phyloP scores from a whole-genome alignment of 2,329 filamentous ascomycete genomes.

The Geosmithia putterillii region DNA sequence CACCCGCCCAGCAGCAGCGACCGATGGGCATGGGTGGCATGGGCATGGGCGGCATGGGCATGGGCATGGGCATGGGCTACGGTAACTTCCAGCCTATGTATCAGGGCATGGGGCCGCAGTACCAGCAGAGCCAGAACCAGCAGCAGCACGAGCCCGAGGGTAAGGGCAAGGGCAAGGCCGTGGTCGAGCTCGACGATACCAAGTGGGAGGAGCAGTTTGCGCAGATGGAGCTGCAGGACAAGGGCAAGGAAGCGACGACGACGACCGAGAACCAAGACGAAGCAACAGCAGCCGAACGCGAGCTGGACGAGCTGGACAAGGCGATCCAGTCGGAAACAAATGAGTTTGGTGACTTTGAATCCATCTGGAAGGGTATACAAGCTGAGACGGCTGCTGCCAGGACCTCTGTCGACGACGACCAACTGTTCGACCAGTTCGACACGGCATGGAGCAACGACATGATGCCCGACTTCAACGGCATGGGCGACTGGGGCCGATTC shows the following conservation, averaged over 20 bases:
- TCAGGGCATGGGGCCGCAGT: slow-evolving; percentile 10
- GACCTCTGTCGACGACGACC: slow-evolving; percentile 56
- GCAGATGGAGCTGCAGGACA: slow-evolving; percentile 62
- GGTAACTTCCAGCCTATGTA: slow-evolving; percentile 41
- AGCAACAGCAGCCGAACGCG: slow-evolving; percentile 61
- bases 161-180: slow-evolving; percentile 78
- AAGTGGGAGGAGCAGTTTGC: slow-evolving; percentile 97
- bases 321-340: slow-evolving; percentile 56
- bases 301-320: slow-evolving; percentile 77
- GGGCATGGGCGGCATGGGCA: slow-evolving; percentile 30
- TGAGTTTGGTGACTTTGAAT: slow-evolving; percentile 80
- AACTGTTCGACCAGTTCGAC: slow-evolving; percentile 57
- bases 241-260: slow-evolving; percentile 33
- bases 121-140: slow-evolving; percentile 22
- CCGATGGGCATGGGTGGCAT: slow-evolving; percentile 40
- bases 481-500: slow-evolving; percentile 53
- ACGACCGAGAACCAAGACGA: slow-evolving; percentile 50
- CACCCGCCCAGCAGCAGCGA: slow-evolving; percentile 38
- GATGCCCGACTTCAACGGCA: slow-evolving; percentile 44
- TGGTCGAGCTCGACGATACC: slow-evolving; percentile 86
- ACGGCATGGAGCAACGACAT: slow-evolving; percentile 60
- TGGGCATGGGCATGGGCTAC: slow-evolving; percentile 31
- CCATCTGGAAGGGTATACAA: slow-evolving; percentile 74
- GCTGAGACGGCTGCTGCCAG: slow-evolving; percentile 60
- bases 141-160: slow-evolving; percentile 35